Conservation (phyloP, 2,329 filamentous ascomycete genomes). For the Ceratocystis papillata region DNA sequence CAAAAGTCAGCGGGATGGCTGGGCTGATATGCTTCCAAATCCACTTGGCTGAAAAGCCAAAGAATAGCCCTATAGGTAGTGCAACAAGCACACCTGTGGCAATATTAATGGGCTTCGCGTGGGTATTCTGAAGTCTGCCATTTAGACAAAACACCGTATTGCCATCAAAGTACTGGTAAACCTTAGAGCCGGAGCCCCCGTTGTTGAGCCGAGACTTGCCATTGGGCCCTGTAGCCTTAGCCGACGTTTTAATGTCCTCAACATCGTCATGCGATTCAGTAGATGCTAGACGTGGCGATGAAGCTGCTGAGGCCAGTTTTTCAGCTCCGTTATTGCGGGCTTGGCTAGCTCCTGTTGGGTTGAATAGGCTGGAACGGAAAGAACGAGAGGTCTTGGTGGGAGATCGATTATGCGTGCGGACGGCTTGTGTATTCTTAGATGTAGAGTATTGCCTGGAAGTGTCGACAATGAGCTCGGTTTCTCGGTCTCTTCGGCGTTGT, state of each 20-base stretch:
- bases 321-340: constrained; percentile 58
- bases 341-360: constrained; percentile 40
- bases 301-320: constrained; percentile 70
- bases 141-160: constrained; percentile 85
- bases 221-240: constrained; percentile 28
- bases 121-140: constrained; percentile 78
- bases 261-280: constrained; percentile 39
- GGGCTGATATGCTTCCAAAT: constrained; percentile 79
- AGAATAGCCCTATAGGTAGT: constrained; percentile 71
- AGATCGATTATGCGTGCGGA: constrained; percentile 36
- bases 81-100: constrained; percentile 72
- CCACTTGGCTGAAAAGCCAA: constrained; percentile 73
- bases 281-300: constrained; percentile 41
- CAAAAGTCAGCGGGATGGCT: constrained; percentile 79
- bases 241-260: constrained; percentile 32
- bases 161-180: constrained; percentile 86
- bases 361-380: constrained; percentile 63
- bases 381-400: constrained; percentile 63
- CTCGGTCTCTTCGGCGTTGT: constrained; percentile 35
- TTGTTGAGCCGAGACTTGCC: constrained; percentile 31
- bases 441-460: constrained; percentile 48
- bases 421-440: constrained; percentile 27
- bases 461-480: constrained; percentile 44
- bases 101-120: constrained; percentile 78
- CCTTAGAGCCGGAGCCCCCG: constrained; percentile 46